These are phyloP conservation scores for Chaetomiaceae sp. DNA, from an alignment of 2,329 filamentous ascomycete species.

Conservation along the genomic window DNA sequence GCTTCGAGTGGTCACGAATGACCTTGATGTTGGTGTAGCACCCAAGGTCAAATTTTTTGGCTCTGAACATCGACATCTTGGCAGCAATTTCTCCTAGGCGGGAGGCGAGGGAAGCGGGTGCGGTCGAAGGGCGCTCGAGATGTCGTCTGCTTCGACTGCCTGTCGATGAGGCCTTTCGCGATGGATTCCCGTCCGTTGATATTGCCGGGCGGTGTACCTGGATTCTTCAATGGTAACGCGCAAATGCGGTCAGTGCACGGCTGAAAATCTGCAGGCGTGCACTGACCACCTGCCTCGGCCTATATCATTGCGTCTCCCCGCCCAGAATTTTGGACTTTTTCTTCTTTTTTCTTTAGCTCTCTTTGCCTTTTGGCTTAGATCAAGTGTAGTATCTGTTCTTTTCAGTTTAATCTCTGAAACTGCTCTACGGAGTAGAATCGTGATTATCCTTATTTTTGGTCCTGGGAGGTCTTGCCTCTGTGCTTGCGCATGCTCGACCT, in stretches of 20 bases:
- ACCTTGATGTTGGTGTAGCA: conserved; percentile 81
- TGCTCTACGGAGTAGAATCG: conserved; percentile 22
- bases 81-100: conserved; percentile 14
- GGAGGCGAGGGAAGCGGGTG: background rate
- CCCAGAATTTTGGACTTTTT: conserved; percentile 8
- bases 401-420: conserved; percentile 24
- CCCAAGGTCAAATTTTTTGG: conserved; percentile 84
- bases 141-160: background rate
- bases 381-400: conserved; percentile 25
- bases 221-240: background rate
- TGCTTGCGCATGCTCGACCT: conserved; percentile 18
- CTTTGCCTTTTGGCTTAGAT: conserved; percentile 25
- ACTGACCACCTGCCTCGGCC: conserved; percentile 9
- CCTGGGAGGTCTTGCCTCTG: conserved; percentile 15
- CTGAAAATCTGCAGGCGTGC: conserved; percentile 10
- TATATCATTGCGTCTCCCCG: conserved; percentile 9
- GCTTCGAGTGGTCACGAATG: conserved; percentile 94
- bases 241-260: background rate
- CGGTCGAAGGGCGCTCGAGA: background rate
- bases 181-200: background rate
- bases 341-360: conserved; percentile 19
- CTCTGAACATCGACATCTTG: conserved; percentile 77
- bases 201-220: conserved; percentile 10
- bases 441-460: conserved; percentile 24
- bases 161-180: background rate